These are phyloP conservation scores for Metschnikowia aberdeeniae DNA, from an alignment of 805 yeast genomes.

Conservation along the genomic window DNA sequence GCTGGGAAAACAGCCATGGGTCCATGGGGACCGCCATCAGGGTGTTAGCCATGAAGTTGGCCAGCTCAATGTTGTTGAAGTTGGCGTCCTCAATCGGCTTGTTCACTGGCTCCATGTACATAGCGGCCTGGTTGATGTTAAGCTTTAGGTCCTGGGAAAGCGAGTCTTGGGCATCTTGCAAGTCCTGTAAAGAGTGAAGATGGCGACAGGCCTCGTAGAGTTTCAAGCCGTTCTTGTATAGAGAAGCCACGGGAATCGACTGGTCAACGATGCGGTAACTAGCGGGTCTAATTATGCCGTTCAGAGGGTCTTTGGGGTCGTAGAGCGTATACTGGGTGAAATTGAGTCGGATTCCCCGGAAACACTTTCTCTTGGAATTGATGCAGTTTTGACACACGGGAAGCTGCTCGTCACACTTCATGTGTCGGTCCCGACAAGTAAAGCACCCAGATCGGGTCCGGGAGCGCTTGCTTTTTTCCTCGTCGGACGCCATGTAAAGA, in stretches of 20 bases:
- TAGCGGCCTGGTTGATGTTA: not conserved
- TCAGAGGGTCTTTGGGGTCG: slow-evolving; percentile 22
- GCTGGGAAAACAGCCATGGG: slow-evolving; percentile 2
- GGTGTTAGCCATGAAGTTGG: not conserved
- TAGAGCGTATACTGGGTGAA: slow-evolving; percentile 41
- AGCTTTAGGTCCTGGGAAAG: slow-evolving; percentile 7
- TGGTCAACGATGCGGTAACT: slow-evolving; percentile 34
- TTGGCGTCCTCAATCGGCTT: slow-evolving; percentile 1
- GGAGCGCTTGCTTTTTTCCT: slow-evolving; percentile 24
- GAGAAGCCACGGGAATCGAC: slow-evolving; percentile 39
- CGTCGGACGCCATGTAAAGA: slow-evolving; percentile 5
- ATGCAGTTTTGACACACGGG: slow-evolving; percentile 59
- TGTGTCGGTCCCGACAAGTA: slow-evolving; percentile 62
- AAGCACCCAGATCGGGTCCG: slow-evolving; percentile 51
- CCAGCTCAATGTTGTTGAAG: slow-evolving; percentile 1
- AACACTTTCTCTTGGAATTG: slow-evolving; percentile 45
- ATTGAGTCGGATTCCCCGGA: slow-evolving; percentile 44
- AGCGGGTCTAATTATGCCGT: not conserved
- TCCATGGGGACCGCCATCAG: slow-evolving; percentile 1
- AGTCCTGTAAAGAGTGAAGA: slow-evolving; percentile 29
- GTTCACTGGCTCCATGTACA: not conserved
- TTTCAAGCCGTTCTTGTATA: slow-evolving; percentile 32
- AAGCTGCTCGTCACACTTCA: slow-evolving; percentile 62
- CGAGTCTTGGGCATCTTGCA: slow-evolving; percentile 27
- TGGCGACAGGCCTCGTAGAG: slow-evolving; percentile 30